Percentiles rank a stretch among this genome's conserved stretches.
These are phyloP conservation scores for Melanopsichium pennsylvanicum DNA, from an alignment of 1,284 basidiomycete genomes.

Conservation along the genomic window DNA sequence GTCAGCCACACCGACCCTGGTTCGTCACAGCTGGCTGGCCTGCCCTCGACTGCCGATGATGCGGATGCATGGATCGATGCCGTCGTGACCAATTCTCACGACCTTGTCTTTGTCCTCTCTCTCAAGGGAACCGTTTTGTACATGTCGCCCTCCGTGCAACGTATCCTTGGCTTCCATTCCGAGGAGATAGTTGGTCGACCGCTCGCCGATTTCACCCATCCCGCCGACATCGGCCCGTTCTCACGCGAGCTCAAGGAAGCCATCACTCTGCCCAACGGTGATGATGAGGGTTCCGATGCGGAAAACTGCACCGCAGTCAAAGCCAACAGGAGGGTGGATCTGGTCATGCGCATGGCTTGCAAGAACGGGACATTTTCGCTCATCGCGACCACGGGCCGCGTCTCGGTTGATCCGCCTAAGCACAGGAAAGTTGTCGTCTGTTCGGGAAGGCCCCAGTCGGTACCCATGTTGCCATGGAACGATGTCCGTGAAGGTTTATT, in stretches of 20 bases:
- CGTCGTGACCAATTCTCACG: constrained; percentile 40
- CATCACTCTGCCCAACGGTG: constrained; percentile 24
- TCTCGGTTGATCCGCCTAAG: constrained; percentile 46
- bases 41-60: constrained; percentile 4
- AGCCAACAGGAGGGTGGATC: constrained; percentile 28
- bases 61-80: constrained; percentile 27
- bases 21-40: neutral
- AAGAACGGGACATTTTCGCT: constrained; percentile 36
- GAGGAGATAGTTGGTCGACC: constrained; percentile 81
- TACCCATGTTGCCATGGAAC: constrained; percentile 48
- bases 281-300: constrained; percentile 14
- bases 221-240: constrained; percentile 85
- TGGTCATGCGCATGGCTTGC: constrained; percentile 47
- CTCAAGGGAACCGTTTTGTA: constrained; percentile 85
- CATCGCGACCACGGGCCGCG: constrained; percentile 43
- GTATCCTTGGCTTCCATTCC: constrained; percentile 66
- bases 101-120: constrained; percentile 77
- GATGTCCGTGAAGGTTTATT: constrained; percentile 38
- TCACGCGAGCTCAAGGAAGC: constrained; percentile 88
- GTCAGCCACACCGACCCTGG: neutral
- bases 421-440: constrained; percentile 49
- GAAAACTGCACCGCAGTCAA: constrained; percentile 33
- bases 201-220: constrained; percentile 82
- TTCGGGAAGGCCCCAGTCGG: constrained; percentile 40
- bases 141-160: constrained; percentile 72